Percentiles rank a stretch among this genome's conserved stretches.
These are phyloP conservation scores for Candida bentonensis DNA, from an alignment of 805 yeast species.

Conservation along the genomic window DNA sequence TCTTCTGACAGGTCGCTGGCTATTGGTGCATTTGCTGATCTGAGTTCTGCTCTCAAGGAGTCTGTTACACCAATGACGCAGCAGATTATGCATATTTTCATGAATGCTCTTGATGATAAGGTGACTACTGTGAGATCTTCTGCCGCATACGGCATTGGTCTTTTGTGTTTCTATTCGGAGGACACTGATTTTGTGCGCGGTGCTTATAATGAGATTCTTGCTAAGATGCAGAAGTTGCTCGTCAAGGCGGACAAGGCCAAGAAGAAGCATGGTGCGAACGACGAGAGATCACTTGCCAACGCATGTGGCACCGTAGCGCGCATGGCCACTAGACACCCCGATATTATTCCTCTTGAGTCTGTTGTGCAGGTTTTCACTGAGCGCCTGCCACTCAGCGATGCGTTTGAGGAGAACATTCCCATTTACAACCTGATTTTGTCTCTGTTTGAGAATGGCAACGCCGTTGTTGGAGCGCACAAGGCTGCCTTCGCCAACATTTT, in stretches of 20 bases:
- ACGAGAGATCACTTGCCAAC: conserved; percentile 76
- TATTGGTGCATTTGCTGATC: conserved; percentile 84
- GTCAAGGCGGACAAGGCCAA: conserved; percentile 63
- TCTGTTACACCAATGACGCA: conserved; percentile 48
- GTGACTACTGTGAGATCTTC: conserved; percentile 85
- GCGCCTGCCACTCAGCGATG: conserved; percentile 77
- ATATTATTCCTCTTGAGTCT: conserved; percentile 61
- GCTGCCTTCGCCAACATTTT: background rate
- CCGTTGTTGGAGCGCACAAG: background rate
- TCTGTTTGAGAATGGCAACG: conserved; percentile 30
- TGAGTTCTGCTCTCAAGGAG: conserved; percentile 58
- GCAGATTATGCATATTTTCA: conserved; percentile 51
- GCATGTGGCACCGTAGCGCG: conserved; percentile 97
- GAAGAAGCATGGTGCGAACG: conserved; percentile 29
- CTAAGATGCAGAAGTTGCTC: conserved; percentile 54
- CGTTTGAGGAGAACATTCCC: conserved; percentile 86
- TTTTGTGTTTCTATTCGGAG: conserved; percentile 41
- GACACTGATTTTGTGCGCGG: conserved; percentile 43
- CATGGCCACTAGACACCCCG: conserved; percentile 61
- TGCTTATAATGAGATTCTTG: conserved; percentile 54
- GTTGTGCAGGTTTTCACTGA: conserved; percentile 59
- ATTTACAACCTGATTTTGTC: conserved; percentile 64
- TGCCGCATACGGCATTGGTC: conserved; percentile 92
- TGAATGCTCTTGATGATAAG: conserved; percentile 55
- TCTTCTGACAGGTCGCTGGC: conserved; percentile 68